Base-by-base conservation (phyloP, 257 asterid species). In the Gentiana straminea region DNA sequence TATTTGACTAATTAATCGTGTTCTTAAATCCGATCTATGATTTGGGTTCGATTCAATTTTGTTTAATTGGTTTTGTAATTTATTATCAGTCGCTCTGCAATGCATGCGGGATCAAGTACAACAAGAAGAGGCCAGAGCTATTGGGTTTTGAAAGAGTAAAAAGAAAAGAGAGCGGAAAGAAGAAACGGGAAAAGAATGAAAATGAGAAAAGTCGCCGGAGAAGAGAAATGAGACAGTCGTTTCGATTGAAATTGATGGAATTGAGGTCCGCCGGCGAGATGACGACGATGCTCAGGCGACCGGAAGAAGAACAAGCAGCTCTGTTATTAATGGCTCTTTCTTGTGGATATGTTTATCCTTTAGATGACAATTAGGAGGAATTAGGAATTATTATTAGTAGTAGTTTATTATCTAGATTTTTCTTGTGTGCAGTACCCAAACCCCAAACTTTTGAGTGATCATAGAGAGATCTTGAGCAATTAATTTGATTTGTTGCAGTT, bases 91-190 rank as follows among this genome's bases (percentile, higher is more conserved):
- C 96, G n/a, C 62, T 91, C 1, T 91, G 98, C 38, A 91, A 91
- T 61, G 98, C 98, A 0, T 91, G 98, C 46, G 98, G 98, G 52
- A 91, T 86, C 59, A 91, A 91, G 62, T 84, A 81, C 77, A 81
- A 84, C 54, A 91, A 86, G 70, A 91, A 80, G 87, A 70, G 87
- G 67, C 70, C 96, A 67, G 89, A 82, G 69, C 76, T 73, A 8
- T 48, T 86, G 54, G 96, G 96, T 0, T 24, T 91, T 43, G 89
- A 63, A 7, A 59, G 73, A 2, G 81, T 72, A 10, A 72, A 70
- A 46, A 51, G 64, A 8, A 68, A 58, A 1, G 64, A 63, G 39
- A 55, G 15, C 58, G 83, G 79, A 81, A 82, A 73, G 69, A 73
- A 76, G 64, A 76, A 68, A 54, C 73, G 54, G n/a, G 64, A 69